These are phyloP conservation scores for Quercus aquifolioides DNA, from an alignment of 306 rosid genomes.

Conservation along the genomic window DNA sequence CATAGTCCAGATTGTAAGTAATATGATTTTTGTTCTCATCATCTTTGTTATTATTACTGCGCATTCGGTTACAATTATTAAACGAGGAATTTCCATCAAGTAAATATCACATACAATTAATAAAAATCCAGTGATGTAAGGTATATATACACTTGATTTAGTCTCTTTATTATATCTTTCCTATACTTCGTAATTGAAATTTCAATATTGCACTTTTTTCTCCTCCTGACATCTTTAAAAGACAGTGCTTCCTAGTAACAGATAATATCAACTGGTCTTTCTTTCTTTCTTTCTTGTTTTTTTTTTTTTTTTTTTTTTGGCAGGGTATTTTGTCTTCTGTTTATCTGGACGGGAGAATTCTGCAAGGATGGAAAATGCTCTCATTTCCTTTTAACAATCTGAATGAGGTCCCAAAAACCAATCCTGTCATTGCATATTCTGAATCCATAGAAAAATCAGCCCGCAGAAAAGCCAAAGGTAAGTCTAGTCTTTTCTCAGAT, in stretches of 20 bases:
- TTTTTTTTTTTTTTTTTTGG: neutral
- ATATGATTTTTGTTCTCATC: too few species aligned
- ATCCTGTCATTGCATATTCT: conserved; percentile 42
- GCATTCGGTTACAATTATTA: neutral
- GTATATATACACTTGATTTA: neutral
- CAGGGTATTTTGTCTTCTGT: conserved; percentile 93
- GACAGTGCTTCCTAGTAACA: neutral
- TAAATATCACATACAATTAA: too few species aligned
- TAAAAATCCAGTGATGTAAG: too few species aligned
- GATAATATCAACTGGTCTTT: conserved; percentile 20
- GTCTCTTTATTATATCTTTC: neutral
- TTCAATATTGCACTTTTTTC: neutral
- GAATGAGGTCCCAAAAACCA: conserved; percentile 49
- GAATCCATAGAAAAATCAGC: conserved; percentile 26
- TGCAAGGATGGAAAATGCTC: conserved; percentile 69
- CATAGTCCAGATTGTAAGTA: too few species aligned
- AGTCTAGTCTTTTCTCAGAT: conserved; percentile 39
- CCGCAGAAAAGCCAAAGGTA: conserved; percentile 34
- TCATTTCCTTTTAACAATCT: conserved; percentile 63
- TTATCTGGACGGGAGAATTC: conserved; percentile 50
- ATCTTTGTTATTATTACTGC: neutral
- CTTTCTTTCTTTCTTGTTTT: neutral
- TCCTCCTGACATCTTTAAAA: neutral
- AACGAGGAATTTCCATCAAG: too few species aligned
- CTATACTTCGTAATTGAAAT: neutral